Evolutionary conservation across 2,329 filamentous ascomycete genomes (phyloP).

Genomic region (Hymenoscyphus fraxineus): DNA sequence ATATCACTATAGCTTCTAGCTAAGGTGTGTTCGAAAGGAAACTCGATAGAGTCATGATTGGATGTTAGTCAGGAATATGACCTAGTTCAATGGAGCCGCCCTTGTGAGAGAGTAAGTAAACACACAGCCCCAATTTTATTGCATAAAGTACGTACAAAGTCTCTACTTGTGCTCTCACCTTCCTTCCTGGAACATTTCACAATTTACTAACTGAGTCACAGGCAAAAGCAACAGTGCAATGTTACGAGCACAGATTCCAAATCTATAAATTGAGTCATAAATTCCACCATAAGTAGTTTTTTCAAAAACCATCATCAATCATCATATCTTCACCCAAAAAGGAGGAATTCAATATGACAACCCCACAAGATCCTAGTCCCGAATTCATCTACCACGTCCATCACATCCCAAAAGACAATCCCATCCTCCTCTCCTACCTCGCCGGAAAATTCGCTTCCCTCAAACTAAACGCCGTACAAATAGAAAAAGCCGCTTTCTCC

Average conservation of each 20-base stretch:
- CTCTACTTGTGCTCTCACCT: not conserved
- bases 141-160: not conserved
- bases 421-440: constrained; percentile 22
- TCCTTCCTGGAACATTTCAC: not conserved
- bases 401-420: constrained; percentile 19
- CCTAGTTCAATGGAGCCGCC: not conserved
- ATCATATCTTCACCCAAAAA: not conserved
- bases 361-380: not conserved
- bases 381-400: constrained; percentile 22
- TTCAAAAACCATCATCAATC: too few relatives aligned
- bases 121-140: not conserved
- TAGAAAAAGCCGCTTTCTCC: constrained; percentile 32
- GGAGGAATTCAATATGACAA: not conserved
- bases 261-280: not conserved
- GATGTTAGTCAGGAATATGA: not conserved
- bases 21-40: too few relatives aligned
- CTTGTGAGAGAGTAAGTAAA: too few relatives aligned
- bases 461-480: constrained; percentile 32
- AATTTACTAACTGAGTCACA: not conserved
- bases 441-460: constrained; percentile 29
- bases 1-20: too few relatives aligned
- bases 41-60: too few relatives aligned
- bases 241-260: too few relatives aligned
- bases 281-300: not conserved
- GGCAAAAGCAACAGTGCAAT: not conserved